phyloP scores from a whole-genome alignment of 1,139 yeast genomes.

The Yamadazyma conglobata region DNA sequence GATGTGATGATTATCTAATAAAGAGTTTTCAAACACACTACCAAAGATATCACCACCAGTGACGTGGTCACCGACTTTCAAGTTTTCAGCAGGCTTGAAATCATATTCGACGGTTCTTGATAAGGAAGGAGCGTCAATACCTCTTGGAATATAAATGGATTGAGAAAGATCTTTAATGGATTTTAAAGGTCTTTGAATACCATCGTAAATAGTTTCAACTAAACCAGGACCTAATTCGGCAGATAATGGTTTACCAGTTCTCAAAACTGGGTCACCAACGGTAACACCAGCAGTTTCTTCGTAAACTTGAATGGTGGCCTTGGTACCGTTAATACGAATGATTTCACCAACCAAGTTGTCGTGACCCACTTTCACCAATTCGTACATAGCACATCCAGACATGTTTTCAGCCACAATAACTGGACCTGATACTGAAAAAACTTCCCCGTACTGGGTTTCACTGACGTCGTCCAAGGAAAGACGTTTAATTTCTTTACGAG shows the following conservation, averaged over 20 bases:
- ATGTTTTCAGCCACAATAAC: conserved; percentile 96
- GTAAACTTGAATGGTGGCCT: conserved; percentile 97
- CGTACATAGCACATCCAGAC: conserved; percentile 99
- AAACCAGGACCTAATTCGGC: conserved; percentile 99
- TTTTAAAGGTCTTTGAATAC: conserved; percentile 97
- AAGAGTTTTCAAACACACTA: conserved; percentile 87
- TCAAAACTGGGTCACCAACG: conserved; percentile 96
- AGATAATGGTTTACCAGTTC: conserved; percentile 97
- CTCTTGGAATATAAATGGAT: conserved; percentile 96
- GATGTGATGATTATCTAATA: conserved; percentile 88
- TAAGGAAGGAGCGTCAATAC: conserved; percentile 93
- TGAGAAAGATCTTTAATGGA: conserved; percentile 83
- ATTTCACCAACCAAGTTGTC: conserved; percentile 97
- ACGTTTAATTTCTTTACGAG: conserved; percentile 89
- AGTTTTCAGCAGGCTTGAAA: conserved; percentile 65
- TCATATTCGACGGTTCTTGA: conserved; percentile 80
- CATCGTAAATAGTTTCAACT: conserved; percentile 98
- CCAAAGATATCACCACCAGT: conserved; percentile 98
- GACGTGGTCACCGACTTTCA: conserved; percentile 94
- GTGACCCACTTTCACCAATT: conserved; percentile 95
- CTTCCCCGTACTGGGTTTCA: conserved; percentile 81
- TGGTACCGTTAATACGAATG: conserved; percentile 92
- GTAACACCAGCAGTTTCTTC: conserved; percentile 99
- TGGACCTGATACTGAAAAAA: conserved; percentile 95
- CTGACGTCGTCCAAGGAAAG: conserved; percentile 73